phyloP scores from a whole-genome alignment of 352 stramenopile genomes.

The Globisporangium abappressorium region DNA sequence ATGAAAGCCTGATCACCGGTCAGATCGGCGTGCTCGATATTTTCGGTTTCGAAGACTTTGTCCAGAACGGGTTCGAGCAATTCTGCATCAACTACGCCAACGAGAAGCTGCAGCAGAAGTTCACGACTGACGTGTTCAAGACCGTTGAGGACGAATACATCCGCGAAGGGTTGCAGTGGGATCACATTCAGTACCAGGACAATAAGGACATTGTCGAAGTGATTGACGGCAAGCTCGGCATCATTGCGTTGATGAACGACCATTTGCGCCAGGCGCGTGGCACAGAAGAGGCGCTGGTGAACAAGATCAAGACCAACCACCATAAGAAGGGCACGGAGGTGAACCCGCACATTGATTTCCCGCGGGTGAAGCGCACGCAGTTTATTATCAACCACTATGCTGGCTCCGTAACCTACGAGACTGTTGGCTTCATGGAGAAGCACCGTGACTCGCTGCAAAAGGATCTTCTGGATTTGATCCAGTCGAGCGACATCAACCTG shows the following conservation, averaged over 20 bases:
- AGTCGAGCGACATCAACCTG: constrained; percentile 63
- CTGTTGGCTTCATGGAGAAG: constrained; percentile 95
- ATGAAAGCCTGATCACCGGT: constrained; percentile 62
- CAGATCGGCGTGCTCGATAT: constrained; percentile 98
- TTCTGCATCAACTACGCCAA: constrained; percentile 94
- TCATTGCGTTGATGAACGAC: constrained; percentile 89
- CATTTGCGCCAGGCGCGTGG: constrained; percentile 82
- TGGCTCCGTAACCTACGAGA: constrained; percentile 93
- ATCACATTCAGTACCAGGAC: constrained; percentile 98
- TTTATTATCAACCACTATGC: constrained; percentile 97
- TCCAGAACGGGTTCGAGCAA: constrained; percentile 91
- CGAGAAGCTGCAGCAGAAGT: constrained; percentile 91
- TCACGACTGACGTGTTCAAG: constrained; percentile 96
- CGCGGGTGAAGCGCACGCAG: constrained; percentile 87
- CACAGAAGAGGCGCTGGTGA: constrained; percentile 85
- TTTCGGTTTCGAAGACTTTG: constrained; percentile 99
- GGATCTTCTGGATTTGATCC: constrained; percentile 90
- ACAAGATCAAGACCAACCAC: constrained; percentile 85
- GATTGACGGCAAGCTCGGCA: constrained; percentile 91
- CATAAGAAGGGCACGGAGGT: constrained; percentile 65
- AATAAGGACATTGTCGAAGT: constrained; percentile 98
- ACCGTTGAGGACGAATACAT: constrained; percentile 98
- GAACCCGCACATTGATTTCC: constrained; percentile 82
- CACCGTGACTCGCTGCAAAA: constrained; percentile 95
- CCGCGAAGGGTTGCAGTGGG: constrained; percentile 96